phyloP scores from a whole-genome alignment of 2,329 filamentous ascomycete species.

The Amphichorda felina region DNA sequence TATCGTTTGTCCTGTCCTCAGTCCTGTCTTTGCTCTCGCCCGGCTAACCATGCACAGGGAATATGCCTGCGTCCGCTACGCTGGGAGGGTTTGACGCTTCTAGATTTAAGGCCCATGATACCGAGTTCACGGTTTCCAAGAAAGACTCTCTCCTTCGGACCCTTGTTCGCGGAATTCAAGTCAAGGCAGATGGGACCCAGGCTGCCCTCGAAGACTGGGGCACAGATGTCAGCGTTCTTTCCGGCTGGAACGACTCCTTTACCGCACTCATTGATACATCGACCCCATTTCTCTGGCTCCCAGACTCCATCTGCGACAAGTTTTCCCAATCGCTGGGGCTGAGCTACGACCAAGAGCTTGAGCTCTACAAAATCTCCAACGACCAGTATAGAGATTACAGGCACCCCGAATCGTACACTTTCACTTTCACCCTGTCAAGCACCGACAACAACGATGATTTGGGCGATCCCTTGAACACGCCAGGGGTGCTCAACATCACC shows the following conservation, averaged over 20 bases:
- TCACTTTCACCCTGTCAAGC: constrained; percentile 46
- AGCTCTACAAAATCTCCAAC: constrained; percentile 52
- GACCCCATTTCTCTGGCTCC: constrained; percentile 53
- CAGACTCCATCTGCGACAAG: constrained; percentile 44
- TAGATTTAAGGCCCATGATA: constrained; percentile 48
- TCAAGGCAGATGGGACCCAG: constrained; percentile 17
- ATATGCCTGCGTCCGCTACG: constrained; percentile 44
- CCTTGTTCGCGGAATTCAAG: constrained; percentile 45
- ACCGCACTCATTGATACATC: constrained; percentile 50
- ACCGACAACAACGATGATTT: constrained; percentile 40
- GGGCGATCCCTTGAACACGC: constrained; percentile 32
- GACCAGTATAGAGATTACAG: constrained; percentile 38
- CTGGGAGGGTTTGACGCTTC: constrained; percentile 59
- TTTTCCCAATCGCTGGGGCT: constrained; percentile 56
- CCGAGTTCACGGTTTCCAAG: constrained; percentile 44
- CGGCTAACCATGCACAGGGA: constrained; percentile 14
- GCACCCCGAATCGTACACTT: constrained; percentile 30
- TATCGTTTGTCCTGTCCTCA: constrained; percentile 40
- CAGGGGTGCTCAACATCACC: constrained; percentile 45
- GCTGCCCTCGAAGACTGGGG: neutral
- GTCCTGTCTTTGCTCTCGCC: neutral
- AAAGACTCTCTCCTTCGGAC: constrained; percentile 44
- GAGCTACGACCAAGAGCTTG: constrained; percentile 49
- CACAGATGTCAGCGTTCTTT: constrained; percentile 16
- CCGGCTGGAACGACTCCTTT: constrained; percentile 33